Conservation (phyloP, 1,284 basidiomycete genomes). For the Ustilago esculenta region DNA sequence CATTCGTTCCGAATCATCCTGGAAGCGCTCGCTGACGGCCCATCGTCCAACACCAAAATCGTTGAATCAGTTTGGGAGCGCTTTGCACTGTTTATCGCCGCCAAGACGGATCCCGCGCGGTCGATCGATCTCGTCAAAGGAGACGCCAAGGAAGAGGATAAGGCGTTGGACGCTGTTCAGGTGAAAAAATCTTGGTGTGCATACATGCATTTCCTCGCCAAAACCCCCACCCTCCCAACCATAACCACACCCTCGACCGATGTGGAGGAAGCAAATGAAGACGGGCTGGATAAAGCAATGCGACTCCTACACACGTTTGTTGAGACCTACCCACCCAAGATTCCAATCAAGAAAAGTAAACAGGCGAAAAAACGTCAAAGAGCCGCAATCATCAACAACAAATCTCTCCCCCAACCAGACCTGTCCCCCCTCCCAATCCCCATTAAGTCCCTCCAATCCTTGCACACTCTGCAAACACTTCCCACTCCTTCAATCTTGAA, state of each 20-base stretch:
- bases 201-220: constrained; percentile 48
- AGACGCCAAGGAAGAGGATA: background rate
- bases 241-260: no score
- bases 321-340: constrained; percentile 18
- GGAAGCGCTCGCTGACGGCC: constrained; percentile 16
- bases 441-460: constrained; percentile 6
- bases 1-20: constrained; percentile 48
- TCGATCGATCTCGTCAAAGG: background rate
- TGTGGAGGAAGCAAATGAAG: background rate
- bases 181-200: constrained; percentile 43
- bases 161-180: constrained; percentile 15
- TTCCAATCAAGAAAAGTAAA: background rate
- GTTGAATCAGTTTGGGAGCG: constrained; percentile 39
- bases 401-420: background rate
- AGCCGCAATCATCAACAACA: background rate
- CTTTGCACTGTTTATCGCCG: constrained; percentile 10
- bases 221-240: no score
- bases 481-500: background rate
- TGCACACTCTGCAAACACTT: constrained; percentile 6
- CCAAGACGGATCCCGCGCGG: constrained; percentile 14
- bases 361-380: background rate
- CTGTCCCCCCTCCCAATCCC: constrained; percentile 24
- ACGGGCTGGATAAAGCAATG: constrained; percentile 15
- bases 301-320: constrained; percentile 5
- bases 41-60: background rate